Percentiles rank a stretch among this genome's conserved stretches.
Evolutionary conservation across 2,329 filamentous ascomycete species (phyloP).

Genomic region (Monascus ruber): DNA sequence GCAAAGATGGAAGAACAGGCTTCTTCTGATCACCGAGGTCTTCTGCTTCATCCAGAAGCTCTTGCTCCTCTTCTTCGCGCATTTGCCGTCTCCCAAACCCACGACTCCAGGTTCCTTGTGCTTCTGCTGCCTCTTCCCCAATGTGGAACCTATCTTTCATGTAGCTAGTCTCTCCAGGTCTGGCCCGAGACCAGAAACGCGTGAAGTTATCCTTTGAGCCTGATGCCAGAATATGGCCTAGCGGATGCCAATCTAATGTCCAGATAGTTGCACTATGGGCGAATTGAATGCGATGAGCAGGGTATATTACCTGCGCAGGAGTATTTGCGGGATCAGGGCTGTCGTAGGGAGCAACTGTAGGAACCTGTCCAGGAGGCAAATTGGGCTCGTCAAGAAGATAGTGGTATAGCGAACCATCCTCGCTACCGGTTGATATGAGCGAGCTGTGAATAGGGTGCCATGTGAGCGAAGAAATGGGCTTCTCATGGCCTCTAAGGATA

Average conservation of each 20-base stretch:
- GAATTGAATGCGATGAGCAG: conserved; percentile 73
- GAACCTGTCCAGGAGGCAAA: conserved; percentile 59
- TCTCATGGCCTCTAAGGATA: conserved; percentile 85
- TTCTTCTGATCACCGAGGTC: conserved; percentile 85
- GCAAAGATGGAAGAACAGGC: conserved; percentile 47
- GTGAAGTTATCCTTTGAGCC: conserved; percentile 96
- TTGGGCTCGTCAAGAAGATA: conserved; percentile 96
- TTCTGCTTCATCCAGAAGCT: conserved; percentile 85
- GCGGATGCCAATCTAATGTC: conserved; percentile 95
- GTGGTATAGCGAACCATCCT: conserved; percentile 81
- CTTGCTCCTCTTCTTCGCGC: conserved; percentile 87
- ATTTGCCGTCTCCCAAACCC: conserved; percentile 65
- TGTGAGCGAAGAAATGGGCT: conserved; percentile 81
- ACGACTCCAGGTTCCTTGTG: conserved; percentile 86
- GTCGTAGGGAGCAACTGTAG: conserved; percentile 73
- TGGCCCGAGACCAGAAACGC: conserved; percentile 85
- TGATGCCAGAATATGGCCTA: conserved; percentile 88
- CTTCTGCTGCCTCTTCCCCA: conserved; percentile 83
- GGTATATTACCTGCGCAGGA: conserved; percentile 81
- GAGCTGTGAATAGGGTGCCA: conserved; percentile 93
- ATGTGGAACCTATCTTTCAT: conserved; percentile 92
- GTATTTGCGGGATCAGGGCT: conserved; percentile 66
- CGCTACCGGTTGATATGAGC: conserved; percentile 78
- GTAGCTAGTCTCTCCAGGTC: conserved; percentile 76
- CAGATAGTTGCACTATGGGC: conserved; percentile 94